Evolutionary conservation across 1,284 basidiomycete genomes (phyloP).

Genomic region (Tilletia walkeri): DNA sequence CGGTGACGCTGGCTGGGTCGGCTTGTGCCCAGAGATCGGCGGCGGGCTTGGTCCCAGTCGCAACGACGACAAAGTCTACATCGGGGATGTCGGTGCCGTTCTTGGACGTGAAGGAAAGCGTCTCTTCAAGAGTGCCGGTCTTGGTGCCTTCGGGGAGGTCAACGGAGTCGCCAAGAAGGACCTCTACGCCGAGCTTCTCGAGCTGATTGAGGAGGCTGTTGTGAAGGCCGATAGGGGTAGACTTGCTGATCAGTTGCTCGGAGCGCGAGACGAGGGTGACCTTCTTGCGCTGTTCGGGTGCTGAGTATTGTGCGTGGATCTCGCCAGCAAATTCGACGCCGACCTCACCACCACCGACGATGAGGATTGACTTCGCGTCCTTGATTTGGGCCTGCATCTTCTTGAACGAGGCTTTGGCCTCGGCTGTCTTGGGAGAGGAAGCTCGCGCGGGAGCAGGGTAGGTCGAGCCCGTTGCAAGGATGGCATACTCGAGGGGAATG

Average conservation of each 20-base stretch:
- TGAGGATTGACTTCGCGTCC: constrained; percentile 30
- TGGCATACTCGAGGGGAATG: constrained; percentile 22
- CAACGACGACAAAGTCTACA: constrained; percentile 59
- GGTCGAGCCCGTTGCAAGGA: constrained; percentile 30
- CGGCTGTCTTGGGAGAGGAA: constrained; percentile 18
- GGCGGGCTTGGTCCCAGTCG: constrained; percentile 58
- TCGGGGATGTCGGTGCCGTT: constrained; percentile 23
- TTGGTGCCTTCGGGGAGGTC: constrained; percentile 19
- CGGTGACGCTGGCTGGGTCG: constrained; percentile 50
- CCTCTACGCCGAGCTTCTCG: constrained; percentile 49
- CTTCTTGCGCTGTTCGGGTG: constrained; percentile 28
- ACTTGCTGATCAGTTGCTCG: constrained; percentile 26
- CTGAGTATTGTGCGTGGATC: constrained; percentile 26
- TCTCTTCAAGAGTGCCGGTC: constrained; percentile 19
- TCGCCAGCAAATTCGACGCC: constrained; percentile 60
- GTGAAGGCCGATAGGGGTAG: constrained; percentile 30
- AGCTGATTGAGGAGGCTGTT: constrained; percentile 44
- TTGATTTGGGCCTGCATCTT: constrained; percentile 28
- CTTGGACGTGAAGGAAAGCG: constrained; percentile 23
- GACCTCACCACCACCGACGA: constrained; percentile 56
- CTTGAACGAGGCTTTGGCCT: constrained; percentile 25
- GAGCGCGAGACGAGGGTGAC: constrained; percentile 55
- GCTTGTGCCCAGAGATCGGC: constrained; percentile 48
- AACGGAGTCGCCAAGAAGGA: constrained; percentile 49
- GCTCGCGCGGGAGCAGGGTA: constrained; percentile 30